These are phyloP conservation scores for Coniosporium apollinis DNA, from an alignment of 495 filamentous ascomycete species.

Conservation along the genomic window DNA sequence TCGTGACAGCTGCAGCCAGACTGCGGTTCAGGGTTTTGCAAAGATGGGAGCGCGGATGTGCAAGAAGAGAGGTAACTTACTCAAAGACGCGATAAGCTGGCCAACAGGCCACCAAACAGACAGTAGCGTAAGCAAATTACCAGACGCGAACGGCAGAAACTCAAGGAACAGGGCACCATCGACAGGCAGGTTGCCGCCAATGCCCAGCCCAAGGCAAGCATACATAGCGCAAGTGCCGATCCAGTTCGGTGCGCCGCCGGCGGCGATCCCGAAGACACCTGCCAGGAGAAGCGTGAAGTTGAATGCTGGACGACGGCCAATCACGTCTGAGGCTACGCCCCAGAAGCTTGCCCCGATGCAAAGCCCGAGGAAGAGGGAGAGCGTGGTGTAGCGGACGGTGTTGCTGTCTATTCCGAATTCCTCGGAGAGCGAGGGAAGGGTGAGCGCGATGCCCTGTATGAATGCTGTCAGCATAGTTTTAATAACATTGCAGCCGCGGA, in stretches of 20 bases:
- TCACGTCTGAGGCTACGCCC: conserved; percentile 38
- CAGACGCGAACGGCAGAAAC: conserved; percentile 37
- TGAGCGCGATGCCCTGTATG: conserved; percentile 36
- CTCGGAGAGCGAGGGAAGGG: conserved; percentile 30
- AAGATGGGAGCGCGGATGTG: too few relatives aligned
- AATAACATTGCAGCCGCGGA: not conserved
- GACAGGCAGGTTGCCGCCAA: conserved; percentile 37
- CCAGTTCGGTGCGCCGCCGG: conserved; percentile 36
- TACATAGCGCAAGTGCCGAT: conserved; percentile 33
- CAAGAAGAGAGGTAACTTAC: conserved; percentile 6
- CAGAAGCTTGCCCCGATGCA: conserved; percentile 43
- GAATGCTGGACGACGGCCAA: conserved; percentile 43
- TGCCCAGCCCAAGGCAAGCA: conserved; percentile 35
- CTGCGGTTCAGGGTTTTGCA: too few relatives aligned
- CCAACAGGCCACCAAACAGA: conserved; percentile 46
- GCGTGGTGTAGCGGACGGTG: conserved; percentile 37
- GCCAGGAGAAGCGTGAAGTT: conserved; percentile 39
- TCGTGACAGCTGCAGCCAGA: too few relatives aligned
- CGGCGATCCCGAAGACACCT: conserved; percentile 37
- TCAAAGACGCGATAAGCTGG: conserved; percentile 30
- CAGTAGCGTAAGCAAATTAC: conserved; percentile 37
- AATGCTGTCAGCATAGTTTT: conserved; percentile 3
- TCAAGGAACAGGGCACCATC: conserved; percentile 45
- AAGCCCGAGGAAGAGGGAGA: conserved; percentile 37
- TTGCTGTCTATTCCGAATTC: conserved; percentile 36